Evolutionary conservation across 768 basidiomycete species (phyloP), one percentile per base, ranked within the genome.

Genomic region (Russula dissimulans): DNA sequence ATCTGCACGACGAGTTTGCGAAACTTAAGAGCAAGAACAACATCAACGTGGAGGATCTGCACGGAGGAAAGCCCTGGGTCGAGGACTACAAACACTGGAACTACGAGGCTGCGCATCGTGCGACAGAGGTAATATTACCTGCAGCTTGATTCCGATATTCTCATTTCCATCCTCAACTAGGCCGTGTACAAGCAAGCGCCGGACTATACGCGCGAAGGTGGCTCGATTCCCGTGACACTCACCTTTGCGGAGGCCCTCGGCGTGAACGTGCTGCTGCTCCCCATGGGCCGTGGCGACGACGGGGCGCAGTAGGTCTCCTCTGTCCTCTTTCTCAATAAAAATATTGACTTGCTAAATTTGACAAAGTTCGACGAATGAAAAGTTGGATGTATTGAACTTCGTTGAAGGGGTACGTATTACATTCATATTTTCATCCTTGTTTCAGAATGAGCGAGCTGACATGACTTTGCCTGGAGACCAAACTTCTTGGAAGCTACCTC

Each of bases 271-370:
- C 71, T 95, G 58, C 75, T 97, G 18, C 77, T 97, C 32, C 95
- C 94, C 0, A 95, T 95, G 86, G 93, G 93, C 2, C 79, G 95
- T 52, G 90, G 91, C 2, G 93, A 97, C 68, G 95, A 98, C 65
- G 95, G 95, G 66, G 90, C 92, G 44, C 91, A 93, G 87, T 91
- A 69, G 64, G 88, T 82, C 1, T 15, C 46, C 22, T 15, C 5
- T 22, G 29, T 11, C 17, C 26, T 10, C 31, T 10, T 5, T 17
- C 8, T 9, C 0, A 18, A 36, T 34, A 32, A 5, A 14, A 17
- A 46, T 32, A 12, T 42, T 38, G 47, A 50, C 34, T 22, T 32
- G 53, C 11, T 54, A 3, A 32, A 1, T 12, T 12, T 42, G 38
- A 57, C 57, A 3, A 63, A 91, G 90, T 73, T 91, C 89, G 54